A percentile compares a stretch with the other conserved stretches of the same genome.
These are phyloP conservation scores for Cyclotella cryptica DNA, from an alignment of 108 stramenopile genomes.

Conservation along the genomic window DNA sequence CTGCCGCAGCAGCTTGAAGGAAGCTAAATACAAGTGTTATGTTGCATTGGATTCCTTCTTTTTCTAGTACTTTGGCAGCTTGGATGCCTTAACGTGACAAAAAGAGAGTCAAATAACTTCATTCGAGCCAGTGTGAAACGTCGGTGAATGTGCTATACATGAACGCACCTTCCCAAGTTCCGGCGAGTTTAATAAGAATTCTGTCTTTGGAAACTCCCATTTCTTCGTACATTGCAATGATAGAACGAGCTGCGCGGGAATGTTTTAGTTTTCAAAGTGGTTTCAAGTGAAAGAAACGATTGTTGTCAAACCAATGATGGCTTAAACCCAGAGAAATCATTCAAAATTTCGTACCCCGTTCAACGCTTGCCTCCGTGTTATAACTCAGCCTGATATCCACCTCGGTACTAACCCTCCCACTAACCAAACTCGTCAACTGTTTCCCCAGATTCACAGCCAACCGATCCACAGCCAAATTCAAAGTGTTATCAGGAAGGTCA, in stretches of 20 bases:
- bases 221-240: constrained; percentile 93
- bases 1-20: constrained; percentile 95
- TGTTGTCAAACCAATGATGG: neutral
- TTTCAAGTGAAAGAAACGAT: neutral
- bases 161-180: constrained; percentile 92
- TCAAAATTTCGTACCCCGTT: constrained; percentile 43
- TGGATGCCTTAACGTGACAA: constrained; percentile 64
- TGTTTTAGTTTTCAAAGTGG: too few species aligned
- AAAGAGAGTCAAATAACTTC: too few species aligned
- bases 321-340: neutral
- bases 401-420: constrained; percentile 96
- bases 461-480: constrained; percentile 90
- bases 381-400: constrained; percentile 96
- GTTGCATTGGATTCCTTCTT: constrained; percentile 96
- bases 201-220: constrained; percentile 81
- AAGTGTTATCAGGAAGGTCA: constrained; percentile 41
- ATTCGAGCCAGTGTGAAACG: too few species aligned
- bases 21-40: constrained; percentile 95
- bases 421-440: constrained; percentile 84
- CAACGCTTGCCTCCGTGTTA: constrained; percentile 88
- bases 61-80: constrained; percentile 91
- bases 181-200: constrained; percentile 97
- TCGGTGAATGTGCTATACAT: too few species aligned
- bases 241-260: constrained; percentile 65
- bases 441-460: constrained; percentile 95